These are phyloP conservation scores for Scenedesmus sp. DNA, from an alignment of 163 green algal genomes.

Conservation along the genomic window DNA sequence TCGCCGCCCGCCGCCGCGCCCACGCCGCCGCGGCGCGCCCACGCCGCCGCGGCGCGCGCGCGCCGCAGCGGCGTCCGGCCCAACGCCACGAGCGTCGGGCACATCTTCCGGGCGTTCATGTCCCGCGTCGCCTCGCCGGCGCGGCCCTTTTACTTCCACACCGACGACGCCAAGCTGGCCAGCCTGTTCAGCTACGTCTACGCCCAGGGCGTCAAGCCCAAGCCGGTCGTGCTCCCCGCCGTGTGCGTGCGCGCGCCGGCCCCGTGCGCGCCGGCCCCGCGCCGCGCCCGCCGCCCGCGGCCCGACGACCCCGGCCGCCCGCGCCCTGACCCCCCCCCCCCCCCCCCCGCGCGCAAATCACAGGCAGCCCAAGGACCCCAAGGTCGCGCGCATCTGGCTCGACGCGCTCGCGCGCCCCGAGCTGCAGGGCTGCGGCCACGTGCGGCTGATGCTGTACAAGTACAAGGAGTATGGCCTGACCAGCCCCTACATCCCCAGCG, in stretches of 20 bases:
- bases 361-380: constrained; percentile 11
- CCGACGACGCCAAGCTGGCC: constrained; percentile 23
- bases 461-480: constrained; percentile 23
- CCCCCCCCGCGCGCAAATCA: too few species aligned
- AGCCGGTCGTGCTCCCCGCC: constrained; percentile 26
- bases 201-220: constrained; percentile 26
- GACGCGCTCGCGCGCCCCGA: background rate
- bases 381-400: constrained; percentile 28
- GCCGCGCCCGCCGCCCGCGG: too few species aligned
- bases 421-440: constrained; percentile 41
- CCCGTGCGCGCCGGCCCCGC: too few species aligned
- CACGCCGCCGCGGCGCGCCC: background rate
- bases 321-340: too few species aligned
- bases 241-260: constrained; percentile 24
- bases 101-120: constrained; percentile 38
- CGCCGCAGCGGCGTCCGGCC: constrained; percentile 19
- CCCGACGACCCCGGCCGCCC: background rate
- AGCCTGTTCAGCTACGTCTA: constrained; percentile 4
- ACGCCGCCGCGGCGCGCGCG: background rate
- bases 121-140: constrained; percentile 8
- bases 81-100: constrained; percentile 24
- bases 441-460: constrained; percentile 41
- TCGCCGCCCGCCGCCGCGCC: background rate
- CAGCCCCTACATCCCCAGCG: constrained; percentile 10
- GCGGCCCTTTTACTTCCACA: constrained; percentile 47